Evolutionary conservation across 352 stramenopile genomes (phyloP).

Genomic region (Plasmopara viticola): DNA sequence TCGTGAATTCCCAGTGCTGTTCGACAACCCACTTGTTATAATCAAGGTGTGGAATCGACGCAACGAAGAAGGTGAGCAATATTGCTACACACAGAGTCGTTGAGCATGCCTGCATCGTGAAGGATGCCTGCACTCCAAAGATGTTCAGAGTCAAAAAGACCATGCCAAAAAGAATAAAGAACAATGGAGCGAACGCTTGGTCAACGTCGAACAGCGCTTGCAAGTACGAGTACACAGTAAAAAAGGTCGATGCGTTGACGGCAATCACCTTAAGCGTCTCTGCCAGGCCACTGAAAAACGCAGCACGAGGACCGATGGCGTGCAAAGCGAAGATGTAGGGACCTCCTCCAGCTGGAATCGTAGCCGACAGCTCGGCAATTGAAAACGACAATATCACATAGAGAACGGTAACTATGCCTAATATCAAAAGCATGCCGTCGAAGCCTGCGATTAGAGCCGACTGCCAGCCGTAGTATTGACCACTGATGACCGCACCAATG

Average conservation of each 20-base stretch:
- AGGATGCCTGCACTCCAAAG: constrained; percentile 48
- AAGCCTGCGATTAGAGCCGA: constrained; percentile 55
- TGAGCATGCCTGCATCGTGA: constrained; percentile 55
- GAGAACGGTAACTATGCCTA: constrained; percentile 56
- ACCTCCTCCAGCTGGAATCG: constrained; percentile 48
- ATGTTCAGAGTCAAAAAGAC: constrained; percentile 61
- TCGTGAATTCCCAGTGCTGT: constrained; percentile 51
- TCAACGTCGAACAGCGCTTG: constrained; percentile 37
- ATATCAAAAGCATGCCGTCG: constrained; percentile 51
- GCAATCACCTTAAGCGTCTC: constrained; percentile 64
- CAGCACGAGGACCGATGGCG: constrained; percentile 34
- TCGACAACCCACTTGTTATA: constrained; percentile 53
- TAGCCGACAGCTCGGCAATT: constrained; percentile 65
- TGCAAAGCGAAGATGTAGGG: constrained; percentile 70
- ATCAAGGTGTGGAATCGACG: constrained; percentile 36
- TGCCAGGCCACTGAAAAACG: constrained; percentile 52
- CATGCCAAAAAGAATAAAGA: constrained; percentile 46
- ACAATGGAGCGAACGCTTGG: constrained; percentile 35
- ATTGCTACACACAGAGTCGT: constrained; percentile 48
- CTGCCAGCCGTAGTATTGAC: constrained; percentile 75
- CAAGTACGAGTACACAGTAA: constrained; percentile 37
- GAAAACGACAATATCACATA: constrained; percentile 73
- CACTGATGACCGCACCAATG: constrained; percentile 35
- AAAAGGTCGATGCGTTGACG: constrained; percentile 42
- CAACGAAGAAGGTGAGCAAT: constrained; percentile 55